phyloP scores from a whole-genome alignment of 1,284 basidiomycete genomes.

The Coniferiporia weirii region DNA sequence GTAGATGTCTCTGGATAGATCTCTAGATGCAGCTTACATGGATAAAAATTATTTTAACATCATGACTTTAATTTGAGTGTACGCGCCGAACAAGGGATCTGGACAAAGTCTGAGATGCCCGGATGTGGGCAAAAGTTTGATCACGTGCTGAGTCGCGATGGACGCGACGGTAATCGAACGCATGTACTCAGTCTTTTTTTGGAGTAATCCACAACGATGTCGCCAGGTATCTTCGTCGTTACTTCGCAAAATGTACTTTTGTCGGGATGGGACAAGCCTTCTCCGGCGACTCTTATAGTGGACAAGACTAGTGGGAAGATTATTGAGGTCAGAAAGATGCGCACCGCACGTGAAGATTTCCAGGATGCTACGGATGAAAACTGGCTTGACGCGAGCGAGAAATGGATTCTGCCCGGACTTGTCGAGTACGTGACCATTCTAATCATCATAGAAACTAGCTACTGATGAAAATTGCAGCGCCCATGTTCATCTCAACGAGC shows the following conservation, averaged over 20 bases:
- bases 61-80: too few species aligned
- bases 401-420: conserved; percentile 75
- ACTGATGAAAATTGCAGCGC: conserved; percentile 42
- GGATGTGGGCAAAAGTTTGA: too few species aligned
- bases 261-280: conserved; percentile 42
- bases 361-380: conserved; percentile 32
- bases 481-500: conserved; percentile 92
- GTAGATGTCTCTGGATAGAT: neutral
- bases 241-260: conserved; percentile 57
- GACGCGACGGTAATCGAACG: too few species aligned
- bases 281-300: conserved; percentile 69
- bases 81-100: too few species aligned
- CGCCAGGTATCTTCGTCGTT: conserved; percentile 27
- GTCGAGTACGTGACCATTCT: conserved; percentile 59
- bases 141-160: too few species aligned
- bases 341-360: conserved; percentile 32
- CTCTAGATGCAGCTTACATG: neutral
- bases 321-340: conserved; percentile 40
- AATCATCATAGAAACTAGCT: neutral
- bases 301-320: conserved; percentile 65
- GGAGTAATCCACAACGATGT: neutral
- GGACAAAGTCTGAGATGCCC: too few species aligned
- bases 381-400: conserved; percentile 59
- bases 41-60: neutral
- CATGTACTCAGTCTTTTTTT: too few species aligned